Evolutionary conservation across 768 basidiomycete genomes (phyloP), one percentile per base, ranked within the genome.

Genomic region (Mycena belliarum): DNA sequence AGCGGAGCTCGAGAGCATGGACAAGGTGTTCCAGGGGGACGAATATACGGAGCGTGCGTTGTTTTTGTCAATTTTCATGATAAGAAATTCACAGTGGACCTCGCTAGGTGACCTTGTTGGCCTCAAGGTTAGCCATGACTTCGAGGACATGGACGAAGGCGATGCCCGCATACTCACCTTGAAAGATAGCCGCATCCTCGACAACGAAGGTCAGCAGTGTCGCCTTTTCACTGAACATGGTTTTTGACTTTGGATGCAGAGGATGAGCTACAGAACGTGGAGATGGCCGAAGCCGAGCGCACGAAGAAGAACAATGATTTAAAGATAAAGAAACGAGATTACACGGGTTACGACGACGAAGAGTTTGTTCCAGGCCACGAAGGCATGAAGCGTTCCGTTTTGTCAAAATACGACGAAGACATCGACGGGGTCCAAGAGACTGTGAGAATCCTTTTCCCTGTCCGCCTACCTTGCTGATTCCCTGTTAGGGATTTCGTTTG

Each of bases 231-330:
- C 52, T 40, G 25, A 60, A 26, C 57, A n/a, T 29, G n/a, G 23
- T 4, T 35, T 23, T 18, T 29, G 25, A 41, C 53, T 44, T 26
- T 26, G 40, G 38, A 11, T 32, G 11, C 68, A 96, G 97, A 99
- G 88, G 97, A 99, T 72, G 97, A 96, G 73, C 82, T 99, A 15
- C 91, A 97, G 75, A 98, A 99, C 64, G 79, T 97, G 52, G 93
- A 97, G 66, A 84, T 98, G 82, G 94, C 93, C 0, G 95, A 97
- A 69, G 86, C 83, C 49, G 94, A 95, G 64, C 84, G 83, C 21
- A 83, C 81, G 16, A 84, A 91, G 67, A 88, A 93, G 73, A 87
- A 88, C 33, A 76, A 85, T 48, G 91, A 95, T 42, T 74, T 91
- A 47, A 96, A 97, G 74, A 93, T 89, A 43, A 94, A 96, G 76